Percentiles rank a stretch among this genome's conserved stretches.
Conservation (phyloP, 768 basidiomycete species). For the Gymnopilus junonius region DNA sequence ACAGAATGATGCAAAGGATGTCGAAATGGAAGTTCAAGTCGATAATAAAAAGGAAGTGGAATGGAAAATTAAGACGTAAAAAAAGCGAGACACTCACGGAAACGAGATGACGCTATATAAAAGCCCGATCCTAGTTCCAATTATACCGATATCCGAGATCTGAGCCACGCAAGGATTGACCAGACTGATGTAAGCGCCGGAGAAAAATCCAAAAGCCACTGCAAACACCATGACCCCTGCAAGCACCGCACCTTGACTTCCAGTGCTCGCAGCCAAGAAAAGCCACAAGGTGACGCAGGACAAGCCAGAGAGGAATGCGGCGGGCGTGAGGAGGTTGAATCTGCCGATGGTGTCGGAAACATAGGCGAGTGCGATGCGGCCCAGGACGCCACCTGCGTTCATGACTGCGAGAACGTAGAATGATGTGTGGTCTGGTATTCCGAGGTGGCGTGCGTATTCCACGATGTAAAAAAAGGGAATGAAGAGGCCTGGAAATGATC, state of each 20-base stretch:
- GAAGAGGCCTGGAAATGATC: conserved; percentile 59
- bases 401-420: conserved; percentile 67
- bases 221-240: conserved; percentile 54
- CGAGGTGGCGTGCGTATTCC: conserved; percentile 54
- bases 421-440: conserved; percentile 41
- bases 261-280: neutral
- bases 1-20: neutral
- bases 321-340: conserved; percentile 69
- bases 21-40: neutral
- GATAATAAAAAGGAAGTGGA: conserved; percentile 6
- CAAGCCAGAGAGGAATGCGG: conserved; percentile 67
- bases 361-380: conserved; percentile 66
- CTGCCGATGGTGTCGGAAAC: conserved; percentile 68
- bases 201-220: conserved; percentile 62
- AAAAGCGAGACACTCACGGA: conserved; percentile 56
- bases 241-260: conserved; percentile 39
- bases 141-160: conserved; percentile 60
- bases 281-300: conserved; percentile 63
- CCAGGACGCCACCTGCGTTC: conserved; percentile 70
- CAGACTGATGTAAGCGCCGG: conserved; percentile 71
- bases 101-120: conserved; percentile 69
- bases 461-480: conserved; percentile 76
- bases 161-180: conserved; percentile 71
- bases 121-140: conserved; percentile 67
- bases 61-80: neutral